Percentiles rank a stretch among this genome's conserved stretches.
Evolutionary conservation across 805 yeast genomes (phyloP).

Genomic region (Candida maesae): DNA sequence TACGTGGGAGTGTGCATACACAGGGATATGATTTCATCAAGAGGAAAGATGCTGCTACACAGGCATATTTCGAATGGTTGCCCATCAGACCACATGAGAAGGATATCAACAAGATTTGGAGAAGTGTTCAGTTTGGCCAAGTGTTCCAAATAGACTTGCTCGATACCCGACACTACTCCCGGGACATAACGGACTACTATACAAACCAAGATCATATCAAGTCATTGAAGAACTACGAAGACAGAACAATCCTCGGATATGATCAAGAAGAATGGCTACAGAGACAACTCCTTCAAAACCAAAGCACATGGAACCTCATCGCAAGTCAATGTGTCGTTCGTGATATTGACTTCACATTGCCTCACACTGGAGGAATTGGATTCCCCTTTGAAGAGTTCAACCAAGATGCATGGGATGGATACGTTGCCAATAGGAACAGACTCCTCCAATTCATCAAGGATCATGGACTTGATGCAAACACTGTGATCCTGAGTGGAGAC

Average conservation of each 20-base stretch:
- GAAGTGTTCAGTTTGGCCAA: constrained; percentile 22
- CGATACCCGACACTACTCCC: constrained; percentile 25
- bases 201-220: constrained; percentile 19
- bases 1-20: constrained; percentile 23
- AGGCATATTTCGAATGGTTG: constrained; percentile 27
- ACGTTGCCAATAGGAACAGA: constrained; percentile 24
- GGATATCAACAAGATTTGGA: constrained; percentile 22
- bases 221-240: constrained; percentile 18
- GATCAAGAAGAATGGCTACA: constrained; percentile 28
- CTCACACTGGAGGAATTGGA: constrained; percentile 18
- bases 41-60: constrained; percentile 18
- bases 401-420: constrained; percentile 28
- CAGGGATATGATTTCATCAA: constrained; percentile 21
- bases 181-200: constrained; percentile 26
- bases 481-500: constrained; percentile 24
- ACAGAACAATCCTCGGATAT: constrained; percentile 26
- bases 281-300: constrained; percentile 14
- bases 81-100: constrained; percentile 24
- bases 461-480: constrained; percentile 15
- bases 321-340: constrained; percentile 16
- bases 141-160: constrained; percentile 21
- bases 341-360: constrained; percentile 10
- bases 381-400: constrained; percentile 19
- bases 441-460: constrained; percentile 16
- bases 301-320: constrained; percentile 20